Base-by-base conservation (phyloP, 2,329 filamentous ascomycete genomes). In the Calonectria pteridis region DNA sequence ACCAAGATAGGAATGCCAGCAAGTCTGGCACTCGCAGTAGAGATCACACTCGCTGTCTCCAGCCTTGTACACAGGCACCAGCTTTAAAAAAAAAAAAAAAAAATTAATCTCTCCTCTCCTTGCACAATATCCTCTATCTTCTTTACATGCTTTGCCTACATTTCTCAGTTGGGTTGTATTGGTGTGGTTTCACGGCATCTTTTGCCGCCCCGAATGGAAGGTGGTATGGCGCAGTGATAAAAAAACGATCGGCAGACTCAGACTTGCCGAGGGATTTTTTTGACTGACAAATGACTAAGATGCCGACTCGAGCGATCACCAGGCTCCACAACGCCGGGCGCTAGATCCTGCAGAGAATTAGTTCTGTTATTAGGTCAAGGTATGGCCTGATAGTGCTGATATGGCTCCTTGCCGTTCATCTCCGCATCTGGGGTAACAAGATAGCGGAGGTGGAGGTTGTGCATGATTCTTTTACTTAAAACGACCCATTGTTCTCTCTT, bases 401-500 rank as follows among this genome's bases (percentile, higher is more conserved):
- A 62, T 37, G 55, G 55, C 23, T 62, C 65, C 50, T 23, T 69
- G 43, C 31, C 16, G 33, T 40, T 62, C 58, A 29, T 69, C 67
- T 69, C 67, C 67, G 50, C 67, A 69, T 63, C 67, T 53, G 67
- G 67, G 67, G 67, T 69, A 64, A 11, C 33, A 43, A 64, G 67
- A 69, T 69, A 63, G 58, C 58, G 58, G 55, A 69, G 67, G 49
- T 69, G 35, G 58, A 69, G 18, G 18, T 23, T 50, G 20, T 43
- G 67, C 43, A 31, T 49, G 33, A 40, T 62, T 35, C 43, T 31
- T 63, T 49, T 51, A 35, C 46, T 69, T 69, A 69, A 69, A 69
- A 37, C 51, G 67, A n/a, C 18, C 67, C 28, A 23, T 63, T 46
- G 28, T 46, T 49, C 20, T 51, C 33, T 28, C 6, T 26, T 53